These are phyloP conservation scores for Clavulina sp. DNA, from an alignment of 768 basidiomycete genomes.

Conservation along the genomic window DNA sequence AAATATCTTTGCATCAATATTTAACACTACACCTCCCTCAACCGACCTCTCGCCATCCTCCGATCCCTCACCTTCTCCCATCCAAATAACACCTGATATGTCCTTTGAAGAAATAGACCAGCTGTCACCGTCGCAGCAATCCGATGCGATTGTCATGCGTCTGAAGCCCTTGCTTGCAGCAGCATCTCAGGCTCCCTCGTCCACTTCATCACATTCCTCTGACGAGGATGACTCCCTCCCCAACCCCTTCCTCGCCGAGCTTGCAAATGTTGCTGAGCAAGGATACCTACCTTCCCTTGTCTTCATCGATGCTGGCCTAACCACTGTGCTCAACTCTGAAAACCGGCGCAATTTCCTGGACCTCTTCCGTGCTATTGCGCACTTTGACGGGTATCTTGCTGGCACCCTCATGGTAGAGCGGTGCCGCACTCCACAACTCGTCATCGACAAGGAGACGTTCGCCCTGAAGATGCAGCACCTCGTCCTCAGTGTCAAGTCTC, in stretches of 20 bases:
- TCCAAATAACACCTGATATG: background rate
- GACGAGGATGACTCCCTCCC: constrained; percentile 23
- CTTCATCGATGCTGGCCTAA: constrained; percentile 90
- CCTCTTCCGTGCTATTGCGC: constrained; percentile 86
- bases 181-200: no score
- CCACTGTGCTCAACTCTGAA: constrained; percentile 65
- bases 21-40: constrained; percentile 22
- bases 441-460: constrained; percentile 83
- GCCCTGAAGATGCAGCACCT: constrained; percentile 96
- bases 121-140: constrained; percentile 11
- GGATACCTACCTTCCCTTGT: constrained; percentile 91
- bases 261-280: constrained; percentile 37
- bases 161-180: constrained; percentile 45
- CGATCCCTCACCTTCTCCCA: constrained; percentile 10
- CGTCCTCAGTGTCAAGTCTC: constrained; percentile 81
- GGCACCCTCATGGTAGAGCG: constrained; percentile 95
- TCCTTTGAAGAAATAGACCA: no score
- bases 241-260: constrained; percentile 49
- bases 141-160: constrained; percentile 41
- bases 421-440: constrained; percentile 78
- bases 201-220: background rate
- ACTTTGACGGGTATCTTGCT: constrained; percentile 91
- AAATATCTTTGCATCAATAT: constrained; percentile 39
- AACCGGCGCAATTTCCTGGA: constrained; percentile 91
- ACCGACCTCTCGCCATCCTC: background rate